Evolutionary conservation across 2,329 filamentous ascomycete species (phyloP), one percentile per base, ranked within the genome.

Genomic region (Metarhizium humberi): DNA sequence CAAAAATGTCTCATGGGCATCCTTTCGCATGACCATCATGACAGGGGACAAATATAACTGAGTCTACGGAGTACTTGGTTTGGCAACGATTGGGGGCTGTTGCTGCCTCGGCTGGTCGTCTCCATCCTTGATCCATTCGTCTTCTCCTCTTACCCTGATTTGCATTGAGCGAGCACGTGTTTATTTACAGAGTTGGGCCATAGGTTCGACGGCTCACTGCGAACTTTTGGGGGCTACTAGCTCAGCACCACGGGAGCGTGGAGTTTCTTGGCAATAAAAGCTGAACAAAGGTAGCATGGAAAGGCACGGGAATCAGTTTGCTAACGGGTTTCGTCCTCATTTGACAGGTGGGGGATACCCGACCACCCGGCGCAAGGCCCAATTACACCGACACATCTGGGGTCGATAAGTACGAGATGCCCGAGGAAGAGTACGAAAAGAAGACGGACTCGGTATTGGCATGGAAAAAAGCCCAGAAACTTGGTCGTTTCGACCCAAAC

Each of bases 401-500:
- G 10, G 90, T 96, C 5, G 84, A 91, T 55, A 96, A 96, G 75
- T 97, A 94, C 70, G 83, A 87, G 59, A 87, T 99, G 79, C 89
- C 91, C n/a, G 78, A 81, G 53, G 80, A 86, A 51, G 87, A 92
- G 66, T 99, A 99, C 73, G 90, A 91, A 68, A 83, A 84, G 65
- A 90, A 92, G 66, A 78, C 84, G 47, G 90, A 96, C 72, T 92
- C 88, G 3, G 94, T 99, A 14, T 81, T 96, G 29, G 89, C 92
- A 6, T 97, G 91, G 91, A 99, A 99, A 74, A 92, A 89, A 74
- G 77, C 84, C n/a, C 86, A 96, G 71, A 92, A 95, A 69, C 82
- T 97, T n/a, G 94, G 94, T 52, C 89, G 94, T 40, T 99, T 99
- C 72, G 90, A 97, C 67, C 94, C 94, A 13, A 79, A 86, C 63